These are phyloP conservation scores for Leishmania gerbilli DNA, from an alignment of 208 protist genomes.

Conservation along the genomic window DNA sequence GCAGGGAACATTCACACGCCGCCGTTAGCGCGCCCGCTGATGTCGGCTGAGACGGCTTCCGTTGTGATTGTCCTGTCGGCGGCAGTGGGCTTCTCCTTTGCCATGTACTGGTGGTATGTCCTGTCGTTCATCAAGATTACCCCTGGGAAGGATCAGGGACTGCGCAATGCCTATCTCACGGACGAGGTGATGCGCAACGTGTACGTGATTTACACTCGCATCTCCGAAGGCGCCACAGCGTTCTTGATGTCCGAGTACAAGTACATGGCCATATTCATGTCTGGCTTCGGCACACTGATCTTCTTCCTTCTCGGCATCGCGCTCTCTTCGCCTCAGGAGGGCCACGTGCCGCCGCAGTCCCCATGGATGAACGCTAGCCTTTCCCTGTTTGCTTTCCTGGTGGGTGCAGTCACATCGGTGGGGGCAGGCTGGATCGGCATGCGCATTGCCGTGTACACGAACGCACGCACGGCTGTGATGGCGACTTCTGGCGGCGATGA, in stretches of 20 bases:
- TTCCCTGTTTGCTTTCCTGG: slow-evolving; percentile 71
- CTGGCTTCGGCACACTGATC: slow-evolving; percentile 69
- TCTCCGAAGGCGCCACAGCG: slow-evolving; percentile 75
- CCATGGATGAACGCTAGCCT: slow-evolving; percentile 72
- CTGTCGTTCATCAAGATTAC: slow-evolving; percentile 60
- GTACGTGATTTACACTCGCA: slow-evolving; percentile 78
- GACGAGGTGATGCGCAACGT: slow-evolving; percentile 89
- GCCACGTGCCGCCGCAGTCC: slow-evolving; percentile 19
- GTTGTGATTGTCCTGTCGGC: slow-evolving; percentile 57
- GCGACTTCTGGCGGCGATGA: slow-evolving; percentile 67
- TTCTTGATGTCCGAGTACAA: slow-evolving; percentile 88
- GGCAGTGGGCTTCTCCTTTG: slow-evolving; percentile 68
- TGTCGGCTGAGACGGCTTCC: slow-evolving; percentile 39
- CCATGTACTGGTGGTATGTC: slow-evolving; percentile 87
- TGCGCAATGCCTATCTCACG: slow-evolving; percentile 72
- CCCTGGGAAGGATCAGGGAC: slow-evolving; percentile 58
- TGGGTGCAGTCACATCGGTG: slow-evolving; percentile 79
- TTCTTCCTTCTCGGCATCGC: slow-evolving; percentile 80
- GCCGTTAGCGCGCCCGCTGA: slow-evolving; percentile 19
- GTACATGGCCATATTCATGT: slow-evolving; percentile 87
- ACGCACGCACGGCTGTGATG: slow-evolving; percentile 84
- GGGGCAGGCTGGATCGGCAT: slow-evolving; percentile 89
- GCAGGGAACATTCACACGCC: neutral
- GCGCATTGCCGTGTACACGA: slow-evolving; percentile 91
- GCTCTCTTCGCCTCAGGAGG: slow-evolving; percentile 46